A percentile compares a stretch with the other conserved stretches of the same genome.
These are phyloP conservation scores for Blastomyces percursus DNA, from an alignment of 2,329 filamentous ascomycete species.

Conservation along the genomic window DNA sequence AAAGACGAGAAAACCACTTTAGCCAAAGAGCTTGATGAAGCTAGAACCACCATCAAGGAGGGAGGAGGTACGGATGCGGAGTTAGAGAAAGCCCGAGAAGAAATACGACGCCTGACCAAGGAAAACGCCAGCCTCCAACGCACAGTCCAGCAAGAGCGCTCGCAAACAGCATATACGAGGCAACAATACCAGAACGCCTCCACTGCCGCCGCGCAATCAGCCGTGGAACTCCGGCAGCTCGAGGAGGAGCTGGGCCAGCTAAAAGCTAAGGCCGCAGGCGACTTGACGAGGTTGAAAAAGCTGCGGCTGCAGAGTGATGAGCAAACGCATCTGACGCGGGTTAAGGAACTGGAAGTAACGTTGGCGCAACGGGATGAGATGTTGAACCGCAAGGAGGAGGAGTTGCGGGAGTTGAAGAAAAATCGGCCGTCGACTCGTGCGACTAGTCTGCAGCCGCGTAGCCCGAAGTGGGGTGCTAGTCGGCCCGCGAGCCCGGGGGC, in stretches of 20 bases:
- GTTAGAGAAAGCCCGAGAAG: slow-evolving; percentile 31
- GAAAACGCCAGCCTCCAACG: slow-evolving; percentile 27
- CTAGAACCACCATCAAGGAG: slow-evolving; percentile 30
- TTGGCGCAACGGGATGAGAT: slow-evolving; percentile 30
- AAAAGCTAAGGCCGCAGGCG: slow-evolving; percentile 27
- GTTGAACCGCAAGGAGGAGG: slow-evolving; percentile 35
- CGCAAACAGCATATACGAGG: slow-evolving; percentile 37
- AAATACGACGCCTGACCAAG: slow-evolving; percentile 28
- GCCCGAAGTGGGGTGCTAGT: slow-evolving; percentile 28
- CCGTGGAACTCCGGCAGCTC: slow-evolving; percentile 28
- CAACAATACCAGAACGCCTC: slow-evolving; percentile 39
- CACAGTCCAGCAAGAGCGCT: slow-evolving; percentile 32
- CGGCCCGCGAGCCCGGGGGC: slow-evolving; percentile 33
- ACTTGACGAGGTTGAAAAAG: slow-evolving; percentile 29
- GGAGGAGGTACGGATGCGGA: slow-evolving; percentile 27
- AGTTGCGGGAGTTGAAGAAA: slow-evolving; percentile 35
- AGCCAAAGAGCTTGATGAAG: slow-evolving; percentile 29
- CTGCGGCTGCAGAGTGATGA: slow-evolving; percentile 27
- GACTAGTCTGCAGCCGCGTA: slow-evolving; percentile 34
- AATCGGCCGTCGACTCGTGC: slow-evolving; percentile 34
- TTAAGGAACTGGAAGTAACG: slow-evolving; percentile 30
- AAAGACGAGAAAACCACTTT: slow-evolving; percentile 32
- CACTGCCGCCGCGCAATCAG: slow-evolving; percentile 32
- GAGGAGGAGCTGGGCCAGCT: slow-evolving; percentile 29
- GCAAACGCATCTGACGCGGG: slow-evolving; percentile 26